Base-by-base conservation (phyloP, 2,329 filamentous ascomycete genomes). In the Sphaerulina vaccinii region DNA sequence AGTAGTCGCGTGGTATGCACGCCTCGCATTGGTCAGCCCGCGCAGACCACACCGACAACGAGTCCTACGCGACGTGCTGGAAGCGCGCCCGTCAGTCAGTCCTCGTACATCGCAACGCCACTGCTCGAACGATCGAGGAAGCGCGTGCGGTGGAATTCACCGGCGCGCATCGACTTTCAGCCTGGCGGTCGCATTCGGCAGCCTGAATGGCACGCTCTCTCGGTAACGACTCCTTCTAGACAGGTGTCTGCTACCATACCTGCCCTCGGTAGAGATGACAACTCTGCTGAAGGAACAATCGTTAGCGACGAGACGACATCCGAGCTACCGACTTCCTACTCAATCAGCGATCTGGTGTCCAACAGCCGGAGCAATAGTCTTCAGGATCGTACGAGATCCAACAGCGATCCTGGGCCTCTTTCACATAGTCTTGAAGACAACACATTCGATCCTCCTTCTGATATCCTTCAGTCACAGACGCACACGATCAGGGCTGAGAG, bases 301-400 rank as follows among this genome's bases (percentile, higher is more conserved):
- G 32, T 15, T 16, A 51, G 43, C 8, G 48, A 56, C 29, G 60
- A 63, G 3, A 55, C 49, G 2, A 65, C 61, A 8, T 68, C 66
- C 3, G 64, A 70, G 51, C 46, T 70, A 10, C 68, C 68, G 1
- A 68, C 63, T 7, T 64, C 67, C 2, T 70, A 70, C 38, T 67
- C 65, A 5, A 50, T 69, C 18, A 68, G 64, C 27, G 62, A 67
- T 33, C 49, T 59, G 6, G 60, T 62, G 4, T 59, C 62, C 0
- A 47, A 56, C 32, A 43, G 18, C 18, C 22, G 24, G 10, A 24
- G 27, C 27, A 22, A 22, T 19, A 59, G 56, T 36, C 54, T 49
- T 32, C 56, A 52, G 46, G 46, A 53, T 24, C 53, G 8, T 51
- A 62, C 42, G 36, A 51, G 59, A 19, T 62, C 60, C 7, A 33